Evolutionary conservation across 2,329 filamentous ascomycete species (phyloP), one percentile per base, ranked within the genome.

Genomic region (Colletotrichum sp.): DNA sequence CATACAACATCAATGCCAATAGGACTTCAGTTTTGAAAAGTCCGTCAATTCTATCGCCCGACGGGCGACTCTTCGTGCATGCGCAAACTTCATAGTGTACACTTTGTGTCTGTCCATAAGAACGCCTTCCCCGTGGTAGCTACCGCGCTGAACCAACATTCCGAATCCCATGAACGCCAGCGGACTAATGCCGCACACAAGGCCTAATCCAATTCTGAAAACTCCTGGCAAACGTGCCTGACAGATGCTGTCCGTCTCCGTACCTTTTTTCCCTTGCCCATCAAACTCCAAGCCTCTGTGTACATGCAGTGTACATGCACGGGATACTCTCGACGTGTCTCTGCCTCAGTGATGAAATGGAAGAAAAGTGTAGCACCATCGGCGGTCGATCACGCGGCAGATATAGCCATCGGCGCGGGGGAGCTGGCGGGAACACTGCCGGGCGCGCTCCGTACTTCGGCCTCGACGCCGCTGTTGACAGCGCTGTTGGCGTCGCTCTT

Each of bases 361-460:
- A 59, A 60, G 32, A 66, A 28, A 12, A 19, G 73, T 36, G 28
- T 39, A 15, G 9, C 16, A 15, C 39, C 22, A n/a, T 25, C 19
- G 39, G 8, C 25, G 32, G n/a, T 32, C 75, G 78, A 82, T 39
- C 80, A 90, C 25, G 87, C 86, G 28, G 88, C 87, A 32, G 86
- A 80, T 68, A 90, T 83, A n/a, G 88, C 82, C 71, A 87, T 82
- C 5, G 88, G 89, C 19, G 85, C 87, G 0, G 90, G 89, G 8
- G 90, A 91, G 68, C 88, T 88, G 8, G 86, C 87, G n/a, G 87
- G 83, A 15, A 90, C 79, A 79, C 89, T 91, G 11, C 88, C 85
- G 5, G 85, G 82, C 13, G 83, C 83, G 79, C 88, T 91, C 71
- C 84, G 86, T 85, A 90, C 90, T 80, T 92, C 91, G 30, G 87